phyloP scores from a whole-genome alignment of 345 rosid species.

The Heritiera fomes region DNA sequence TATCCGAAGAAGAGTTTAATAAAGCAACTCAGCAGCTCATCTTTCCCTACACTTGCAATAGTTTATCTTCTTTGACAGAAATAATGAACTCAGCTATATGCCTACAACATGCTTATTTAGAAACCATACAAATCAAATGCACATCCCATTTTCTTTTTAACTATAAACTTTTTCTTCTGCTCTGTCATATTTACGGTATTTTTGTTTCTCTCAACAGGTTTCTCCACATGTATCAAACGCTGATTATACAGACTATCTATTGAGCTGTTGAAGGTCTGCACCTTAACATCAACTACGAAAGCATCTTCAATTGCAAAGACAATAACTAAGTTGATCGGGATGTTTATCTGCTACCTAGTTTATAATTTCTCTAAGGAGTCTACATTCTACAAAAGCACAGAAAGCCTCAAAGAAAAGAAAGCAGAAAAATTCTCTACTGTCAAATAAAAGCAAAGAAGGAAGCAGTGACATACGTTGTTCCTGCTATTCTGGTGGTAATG shows the following conservation, averaged over 20 bases:
- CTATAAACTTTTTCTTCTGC: slow-evolving; percentile 1
- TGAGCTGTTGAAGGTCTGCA: background rate
- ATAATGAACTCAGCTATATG: background rate
- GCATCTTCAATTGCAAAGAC: slow-evolving; percentile 1
- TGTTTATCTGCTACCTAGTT: background rate
- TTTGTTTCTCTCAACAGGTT: background rate
- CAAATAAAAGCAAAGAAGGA: background rate
- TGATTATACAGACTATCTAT: background rate
- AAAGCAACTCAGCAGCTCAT: background rate
- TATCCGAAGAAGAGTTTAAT: background rate
- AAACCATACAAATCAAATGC: no score
- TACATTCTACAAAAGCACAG: background rate
- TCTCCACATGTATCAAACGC: background rate
- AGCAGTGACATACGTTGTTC: slow-evolving; percentile 71
- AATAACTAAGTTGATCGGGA: background rate
- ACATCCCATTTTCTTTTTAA: background rate
- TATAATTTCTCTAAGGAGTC: background rate
- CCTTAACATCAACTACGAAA: background rate
- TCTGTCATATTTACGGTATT: background rate
- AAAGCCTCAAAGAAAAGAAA: background rate
- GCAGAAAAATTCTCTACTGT: background rate
- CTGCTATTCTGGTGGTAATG: slow-evolving; percentile 90
- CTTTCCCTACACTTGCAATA: background rate
- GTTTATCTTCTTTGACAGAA: background rate
- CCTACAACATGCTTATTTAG: background rate